A percentile compares a stretch with the other conserved stretches of the same genome.
These are phyloP conservation scores for Hyaloscypha variabilis DNA, from an alignment of 495 filamentous ascomycete species.

Conservation along the genomic window DNA sequence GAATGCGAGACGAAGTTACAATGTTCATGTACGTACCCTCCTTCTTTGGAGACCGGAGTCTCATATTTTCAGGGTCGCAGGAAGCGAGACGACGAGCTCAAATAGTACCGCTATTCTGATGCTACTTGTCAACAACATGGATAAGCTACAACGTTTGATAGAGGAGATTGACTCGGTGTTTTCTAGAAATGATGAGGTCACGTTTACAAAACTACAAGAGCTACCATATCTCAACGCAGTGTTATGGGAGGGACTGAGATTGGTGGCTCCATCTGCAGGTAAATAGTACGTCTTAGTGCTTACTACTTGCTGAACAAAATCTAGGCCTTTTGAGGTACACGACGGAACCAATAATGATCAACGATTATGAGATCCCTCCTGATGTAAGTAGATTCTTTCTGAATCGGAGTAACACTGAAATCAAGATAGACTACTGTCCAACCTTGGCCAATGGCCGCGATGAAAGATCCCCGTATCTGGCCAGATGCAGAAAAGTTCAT, in stretches of 20 bases:
- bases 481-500: slow-evolving; percentile 36
- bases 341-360: slow-evolving; percentile 10
- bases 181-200: slow-evolving; percentile 11
- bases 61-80: slow-evolving; percentile 14
- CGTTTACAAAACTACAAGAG: slow-evolving; percentile 16
- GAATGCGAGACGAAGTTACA: slow-evolving; percentile 23
- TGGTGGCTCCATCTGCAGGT: slow-evolving; percentile 17
- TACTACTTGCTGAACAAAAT: slow-evolving; percentile 5
- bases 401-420: neutral
- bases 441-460: slow-evolving; percentile 1
- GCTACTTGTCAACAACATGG: slow-evolving; percentile 18
- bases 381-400: slow-evolving; percentile 12
- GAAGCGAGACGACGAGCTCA: slow-evolving; percentile 20
- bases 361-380: slow-evolving; percentile 20
- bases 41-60: neutral
- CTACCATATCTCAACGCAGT: slow-evolving; percentile 23
- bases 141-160: slow-evolving; percentile 15
- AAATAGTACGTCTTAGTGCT: neutral
- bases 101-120: slow-evolving; percentile 13
- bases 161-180: slow-evolving; percentile 15
- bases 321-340: slow-evolving; percentile 17
- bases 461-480: slow-evolving; percentile 33
- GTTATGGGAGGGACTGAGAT: slow-evolving; percentile 22
- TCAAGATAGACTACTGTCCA: slow-evolving; percentile 15
- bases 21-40: slow-evolving; percentile 22